phyloP scores from a whole-genome alignment of 306 rosid species.

The Rosa lucieae region DNA sequence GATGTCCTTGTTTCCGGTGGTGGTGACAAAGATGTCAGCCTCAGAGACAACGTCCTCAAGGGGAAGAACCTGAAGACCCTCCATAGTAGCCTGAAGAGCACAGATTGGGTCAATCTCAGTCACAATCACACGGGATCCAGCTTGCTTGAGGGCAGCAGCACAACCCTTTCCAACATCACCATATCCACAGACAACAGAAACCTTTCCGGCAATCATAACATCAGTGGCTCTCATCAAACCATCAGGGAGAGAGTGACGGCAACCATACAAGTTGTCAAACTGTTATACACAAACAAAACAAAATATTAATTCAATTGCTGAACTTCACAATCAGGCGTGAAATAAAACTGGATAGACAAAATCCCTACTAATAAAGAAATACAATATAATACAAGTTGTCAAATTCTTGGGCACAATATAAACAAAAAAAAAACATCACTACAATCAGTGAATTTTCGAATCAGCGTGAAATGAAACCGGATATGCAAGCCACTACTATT shows the following conservation, averaged over 20 bases:
- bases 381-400: background rate
- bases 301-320: background rate
- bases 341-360: background rate
- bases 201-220: conserved; percentile 98
- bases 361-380: background rate
- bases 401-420: background rate
- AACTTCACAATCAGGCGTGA: background rate
- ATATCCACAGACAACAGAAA: conserved; percentile 75
- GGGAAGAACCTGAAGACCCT: conserved; percentile 77
- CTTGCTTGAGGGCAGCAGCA: conserved; percentile 90
- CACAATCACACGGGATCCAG: conserved; percentile 87
- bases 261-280: conserved; percentile 97
- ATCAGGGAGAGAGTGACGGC: conserved; percentile 99
- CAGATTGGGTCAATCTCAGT: conserved; percentile 97
- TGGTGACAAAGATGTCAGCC: conserved; percentile 89
- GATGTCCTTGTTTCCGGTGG: conserved; percentile 99
- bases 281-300: conserved; percentile 24
- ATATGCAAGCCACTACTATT: too few species aligned
- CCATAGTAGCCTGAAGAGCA: conserved; percentile 97
- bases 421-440: background rate
- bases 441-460: too few species aligned
- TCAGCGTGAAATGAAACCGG: too few species aligned
- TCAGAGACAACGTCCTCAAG: conserved; percentile 54
- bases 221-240: conserved; percentile 98
- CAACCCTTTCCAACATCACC: conserved; percentile 99